These are phyloP conservation scores for Paramecium octaurelia DNA, from an alignment of 73 alveolate genomes.

Conservation along the genomic window DNA sequence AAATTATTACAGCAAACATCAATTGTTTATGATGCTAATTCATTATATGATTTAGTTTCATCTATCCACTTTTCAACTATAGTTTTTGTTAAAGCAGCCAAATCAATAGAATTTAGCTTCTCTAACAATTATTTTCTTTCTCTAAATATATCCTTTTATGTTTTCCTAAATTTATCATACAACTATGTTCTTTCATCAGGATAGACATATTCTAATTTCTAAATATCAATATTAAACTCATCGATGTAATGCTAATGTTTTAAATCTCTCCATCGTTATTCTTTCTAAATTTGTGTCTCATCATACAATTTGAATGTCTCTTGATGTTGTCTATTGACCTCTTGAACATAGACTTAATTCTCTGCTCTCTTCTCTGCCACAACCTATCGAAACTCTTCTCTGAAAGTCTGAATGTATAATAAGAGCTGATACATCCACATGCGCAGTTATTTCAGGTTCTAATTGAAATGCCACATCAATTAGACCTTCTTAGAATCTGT, in stretches of 20 bases:
- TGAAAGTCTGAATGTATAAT: slow-evolving; percentile 14
- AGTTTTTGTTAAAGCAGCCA: slow-evolving; percentile 25
- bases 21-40: slow-evolving; percentile 46
- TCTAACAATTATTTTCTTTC: slow-evolving; percentile 36
- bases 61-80: slow-evolving; percentile 61
- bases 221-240: slow-evolving; percentile 21
- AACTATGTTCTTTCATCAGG: slow-evolving; percentile 52
- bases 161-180: slow-evolving; percentile 19
- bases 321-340: slow-evolving; percentile 28
- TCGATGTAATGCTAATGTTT: slow-evolving; percentile 49
- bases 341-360: slow-evolving; percentile 48
- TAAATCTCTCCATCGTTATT: slow-evolving; percentile 61
- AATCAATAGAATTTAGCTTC: slow-evolving; percentile 10
- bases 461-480: slow-evolving; percentile 59
- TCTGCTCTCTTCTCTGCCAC: slow-evolving; percentile 46
- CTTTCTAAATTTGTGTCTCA: slow-evolving; percentile 17
- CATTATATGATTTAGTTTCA: slow-evolving; percentile 52
- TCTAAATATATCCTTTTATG: slow-evolving; percentile 26
- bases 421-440: slow-evolving; percentile 1
- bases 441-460: slow-evolving; percentile 56
- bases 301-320: slow-evolving; percentile 44
- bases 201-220: slow-evolving; percentile 47
- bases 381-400: slow-evolving; percentile 28
- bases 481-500: slow-evolving; percentile 24
- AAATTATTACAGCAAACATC: slow-evolving; percentile 48